Conservation (phyloP, 768 basidiomycete genomes). For the Leucocoprinus leucothites region DNA sequence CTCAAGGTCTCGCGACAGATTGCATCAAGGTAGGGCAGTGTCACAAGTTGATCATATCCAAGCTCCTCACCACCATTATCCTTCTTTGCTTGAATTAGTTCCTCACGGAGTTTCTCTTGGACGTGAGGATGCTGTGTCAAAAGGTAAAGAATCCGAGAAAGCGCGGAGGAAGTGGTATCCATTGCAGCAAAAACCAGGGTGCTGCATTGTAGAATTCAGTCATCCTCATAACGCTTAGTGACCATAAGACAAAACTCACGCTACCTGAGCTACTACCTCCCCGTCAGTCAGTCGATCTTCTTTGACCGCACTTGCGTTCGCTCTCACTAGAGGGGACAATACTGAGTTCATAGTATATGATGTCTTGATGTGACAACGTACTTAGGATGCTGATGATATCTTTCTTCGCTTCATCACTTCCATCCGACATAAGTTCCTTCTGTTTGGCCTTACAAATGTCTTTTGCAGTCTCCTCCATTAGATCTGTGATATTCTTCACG, state of each 20-base stretch:
- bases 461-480: slow-evolving; percentile 32
- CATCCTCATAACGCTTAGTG: not conserved
- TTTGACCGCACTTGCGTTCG: slow-evolving; percentile 31
- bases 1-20: slow-evolving; percentile 38
- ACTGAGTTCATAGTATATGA: not conserved
- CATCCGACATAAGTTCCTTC: slow-evolving; percentile 28
- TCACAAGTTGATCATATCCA: slow-evolving; percentile 33
- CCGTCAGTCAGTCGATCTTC: slow-evolving; percentile 29
- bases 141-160: slow-evolving; percentile 30
- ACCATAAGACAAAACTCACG: not conserved
- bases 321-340: slow-evolving; percentile 29
- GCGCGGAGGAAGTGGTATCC: slow-evolving; percentile 39
- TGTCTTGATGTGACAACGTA: slow-evolving; percentile 20
- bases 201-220: slow-evolving; percentile 16
- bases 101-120: slow-evolving; percentile 35
- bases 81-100: slow-evolving; percentile 27
- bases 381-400: slow-evolving; percentile 46
- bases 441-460: slow-evolving; percentile 36
- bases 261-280: slow-evolving; percentile 35
- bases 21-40: slow-evolving; percentile 37
- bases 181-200: slow-evolving; percentile 37
- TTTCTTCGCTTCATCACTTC: slow-evolving; percentile 33
- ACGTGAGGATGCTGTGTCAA: slow-evolving; percentile 31
- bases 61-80: slow-evolving; percentile 23
- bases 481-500: slow-evolving; percentile 30